Base-by-base conservation (phyloP, 1,284 basidiomycete genomes). In the Apiotrichum montevideense region DNA sequence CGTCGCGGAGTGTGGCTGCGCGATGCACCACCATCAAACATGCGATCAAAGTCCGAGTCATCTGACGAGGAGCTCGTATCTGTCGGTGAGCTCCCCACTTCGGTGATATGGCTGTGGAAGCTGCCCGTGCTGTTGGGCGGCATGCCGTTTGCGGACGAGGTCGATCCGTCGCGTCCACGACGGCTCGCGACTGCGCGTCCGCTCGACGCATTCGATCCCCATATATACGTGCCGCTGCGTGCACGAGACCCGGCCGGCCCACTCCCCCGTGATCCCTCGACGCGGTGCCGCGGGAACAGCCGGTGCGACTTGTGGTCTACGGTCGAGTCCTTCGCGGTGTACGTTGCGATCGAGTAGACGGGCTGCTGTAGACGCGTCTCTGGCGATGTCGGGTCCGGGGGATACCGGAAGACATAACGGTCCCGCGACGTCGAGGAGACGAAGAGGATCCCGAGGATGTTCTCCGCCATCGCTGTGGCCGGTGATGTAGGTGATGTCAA, bases 381-480 rank as follows among this genome's bases (percentile, higher is more conserved):
- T 14, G 67, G 72, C 34, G 72, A 72, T 10, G 68, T 67, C 35
- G 72, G 70, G 57, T 73, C 72, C 4, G 75, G 71, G 32, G 73
- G 72, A 48, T 71, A 73, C 37, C 70, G 69, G 56, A 73, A 73
- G 54, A 73, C 68, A 59, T 66, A 66, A 21, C 68, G 64, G 11
- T 70, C 73, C 34, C 65, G 60, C 29, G 66, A 67, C 8, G 69
- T 68, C 40, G 68, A 67, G 35, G 73, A 69, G 51, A 75, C 70
- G 52, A 75, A 64, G 33, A 75, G 64, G 39, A 76, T 56, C 37
- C 73, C 75, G 49, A 77, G 72, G 59, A 74, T 69, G 59, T 74
- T 70, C 51, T 73, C 72, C 32, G 68, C 70, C 73, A 75, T 75
- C 9, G 35, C 7, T 42, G 33, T 21, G 44, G 3, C 45, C 13